Conservation (phyloP, 140 eudicot genomes). For the Cichorium intybus region DNA sequence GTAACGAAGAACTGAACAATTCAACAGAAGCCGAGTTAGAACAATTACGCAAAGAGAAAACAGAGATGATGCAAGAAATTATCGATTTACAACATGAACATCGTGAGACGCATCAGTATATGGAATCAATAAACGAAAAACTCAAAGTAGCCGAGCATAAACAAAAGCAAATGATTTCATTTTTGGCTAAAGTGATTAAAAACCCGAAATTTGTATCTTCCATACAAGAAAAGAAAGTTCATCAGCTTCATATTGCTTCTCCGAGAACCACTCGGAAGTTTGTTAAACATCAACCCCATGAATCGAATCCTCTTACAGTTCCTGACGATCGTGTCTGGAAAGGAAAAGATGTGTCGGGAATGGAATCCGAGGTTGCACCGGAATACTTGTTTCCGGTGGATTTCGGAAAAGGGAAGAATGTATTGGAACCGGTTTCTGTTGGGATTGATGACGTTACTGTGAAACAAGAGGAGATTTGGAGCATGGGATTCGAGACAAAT, state of each 20-base stretch:
- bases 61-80: conserved; percentile 69
- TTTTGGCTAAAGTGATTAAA: conserved; percentile 59
- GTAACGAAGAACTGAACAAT: conserved; percentile 28
- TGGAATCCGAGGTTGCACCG: conserved; percentile 25
- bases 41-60: conserved; percentile 54
- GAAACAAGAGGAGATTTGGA: conserved; percentile 59
- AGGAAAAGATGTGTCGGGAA: conserved; percentile 36
- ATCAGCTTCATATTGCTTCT: conserved; percentile 26
- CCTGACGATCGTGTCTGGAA: conserved; percentile 29
- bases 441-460: conserved; percentile 32
- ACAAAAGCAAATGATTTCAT: conserved; percentile 80
- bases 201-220: conserved; percentile 51
- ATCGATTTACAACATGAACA: conserved; percentile 66
- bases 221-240: conserved; percentile 33
- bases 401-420: conserved; percentile 25
- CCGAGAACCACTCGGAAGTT: conserved; percentile 47
- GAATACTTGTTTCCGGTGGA: conserved; percentile 50
- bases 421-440: conserved; percentile 26
- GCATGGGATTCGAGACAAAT: conserved; percentile 41
- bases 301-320: conserved; percentile 25
- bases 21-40: conserved; percentile 61
- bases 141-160: conserved; percentile 72
- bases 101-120: conserved; percentile 47
- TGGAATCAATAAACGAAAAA: conserved; percentile 59
- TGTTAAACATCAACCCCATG: conserved; percentile 47